A percentile compares a stretch with the other conserved stretches of the same genome.
Conservation (phyloP, 2,329 filamentous ascomycete species). For the Apiospora aurea region DNA sequence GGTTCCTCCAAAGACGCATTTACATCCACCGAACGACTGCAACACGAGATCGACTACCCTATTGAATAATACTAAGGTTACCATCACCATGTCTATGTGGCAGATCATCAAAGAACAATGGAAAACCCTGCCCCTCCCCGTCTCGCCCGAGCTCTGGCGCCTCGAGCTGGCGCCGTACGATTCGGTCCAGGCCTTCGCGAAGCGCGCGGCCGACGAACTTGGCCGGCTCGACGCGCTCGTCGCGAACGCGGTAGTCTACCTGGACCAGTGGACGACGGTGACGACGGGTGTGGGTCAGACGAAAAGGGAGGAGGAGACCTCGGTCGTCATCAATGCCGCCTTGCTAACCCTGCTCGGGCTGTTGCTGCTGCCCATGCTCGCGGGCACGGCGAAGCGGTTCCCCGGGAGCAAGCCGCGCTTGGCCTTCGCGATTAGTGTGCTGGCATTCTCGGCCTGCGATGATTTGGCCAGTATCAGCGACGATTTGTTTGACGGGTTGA, state of each 20-base stretch:
- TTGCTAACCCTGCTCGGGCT: slow-evolving; percentile 40
- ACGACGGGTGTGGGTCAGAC: neutral
- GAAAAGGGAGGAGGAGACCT: slow-evolving; percentile 55
- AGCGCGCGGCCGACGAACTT: slow-evolving; percentile 40
- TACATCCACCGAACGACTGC: neutral
- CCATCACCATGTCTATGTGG: neutral
- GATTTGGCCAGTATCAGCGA: slow-evolving; percentile 28
- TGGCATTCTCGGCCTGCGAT: slow-evolving; percentile 27
- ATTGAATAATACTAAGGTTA: neutral
- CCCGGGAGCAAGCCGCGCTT: slow-evolving; percentile 15
- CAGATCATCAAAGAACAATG: slow-evolving; percentile 1
- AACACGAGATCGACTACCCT: neutral
- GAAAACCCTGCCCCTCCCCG: neutral
- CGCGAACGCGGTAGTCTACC: slow-evolving; percentile 52
- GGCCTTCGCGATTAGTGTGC: slow-evolving; percentile 27
- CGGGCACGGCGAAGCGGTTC: slow-evolving; percentile 31
- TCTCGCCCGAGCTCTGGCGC: slow-evolving; percentile 40
- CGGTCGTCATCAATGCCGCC: slow-evolving; percentile 49
- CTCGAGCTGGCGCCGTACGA: slow-evolving; percentile 51
- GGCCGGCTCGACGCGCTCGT: slow-evolving; percentile 52
- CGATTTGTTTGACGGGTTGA: slow-evolving; percentile 23
- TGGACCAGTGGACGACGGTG: slow-evolving; percentile 40
- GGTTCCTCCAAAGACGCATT: too few relatives aligned
- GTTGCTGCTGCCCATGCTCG: slow-evolving; percentile 42
- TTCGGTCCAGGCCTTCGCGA: slow-evolving; percentile 50